These are phyloP conservation scores for Knufia petricola DNA, from an alignment of 2,329 filamentous ascomycete genomes.

Conservation along the genomic window DNA sequence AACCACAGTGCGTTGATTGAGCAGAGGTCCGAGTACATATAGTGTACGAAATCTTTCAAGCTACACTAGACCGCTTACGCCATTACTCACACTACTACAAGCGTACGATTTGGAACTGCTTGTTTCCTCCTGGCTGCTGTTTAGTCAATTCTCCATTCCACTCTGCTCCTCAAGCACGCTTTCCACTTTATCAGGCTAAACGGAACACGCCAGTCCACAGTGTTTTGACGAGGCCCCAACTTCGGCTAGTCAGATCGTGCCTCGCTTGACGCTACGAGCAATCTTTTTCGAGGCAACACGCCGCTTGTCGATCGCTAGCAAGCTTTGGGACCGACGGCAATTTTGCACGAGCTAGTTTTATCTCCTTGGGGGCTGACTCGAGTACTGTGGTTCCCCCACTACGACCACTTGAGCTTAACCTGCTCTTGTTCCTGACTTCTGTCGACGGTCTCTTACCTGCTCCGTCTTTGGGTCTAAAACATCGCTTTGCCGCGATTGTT, in stretches of 20 bases:
- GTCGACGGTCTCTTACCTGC: slow-evolving; percentile 17
- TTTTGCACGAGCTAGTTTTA: slow-evolving; percentile 13
- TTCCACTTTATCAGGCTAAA: slow-evolving; percentile 5
- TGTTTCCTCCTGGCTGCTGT: slow-evolving; percentile 5
- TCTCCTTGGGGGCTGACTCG: slow-evolving; percentile 10
- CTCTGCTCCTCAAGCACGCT: not conserved
- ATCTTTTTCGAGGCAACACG: slow-evolving; percentile 13
- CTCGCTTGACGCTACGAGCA: slow-evolving; percentile 17
- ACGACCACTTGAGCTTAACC: slow-evolving; percentile 15
- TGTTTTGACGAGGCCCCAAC: not conserved
- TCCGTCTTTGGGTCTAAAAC: slow-evolving; percentile 20
- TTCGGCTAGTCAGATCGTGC: slow-evolving; percentile 17
- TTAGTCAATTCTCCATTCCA: slow-evolving; percentile 4
- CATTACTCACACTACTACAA: slow-evolving; percentile 10
- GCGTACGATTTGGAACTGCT: slow-evolving; percentile 3
- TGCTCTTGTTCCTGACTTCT: slow-evolving; percentile 13
- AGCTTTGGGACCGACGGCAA: slow-evolving; percentile 15
- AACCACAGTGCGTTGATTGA: not conserved
- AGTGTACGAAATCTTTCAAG: not conserved
- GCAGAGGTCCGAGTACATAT: slow-evolving; percentile 4
- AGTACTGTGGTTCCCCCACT: slow-evolving; percentile 14
- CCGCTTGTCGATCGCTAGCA: slow-evolving; percentile 18
- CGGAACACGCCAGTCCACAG: not conserved
- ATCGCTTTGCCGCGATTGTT: slow-evolving; percentile 19
- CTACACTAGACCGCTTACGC: slow-evolving; percentile 7